Conservation (phyloP, 352 stramenopile genomes). For the Globisporangium canariense region DNA sequence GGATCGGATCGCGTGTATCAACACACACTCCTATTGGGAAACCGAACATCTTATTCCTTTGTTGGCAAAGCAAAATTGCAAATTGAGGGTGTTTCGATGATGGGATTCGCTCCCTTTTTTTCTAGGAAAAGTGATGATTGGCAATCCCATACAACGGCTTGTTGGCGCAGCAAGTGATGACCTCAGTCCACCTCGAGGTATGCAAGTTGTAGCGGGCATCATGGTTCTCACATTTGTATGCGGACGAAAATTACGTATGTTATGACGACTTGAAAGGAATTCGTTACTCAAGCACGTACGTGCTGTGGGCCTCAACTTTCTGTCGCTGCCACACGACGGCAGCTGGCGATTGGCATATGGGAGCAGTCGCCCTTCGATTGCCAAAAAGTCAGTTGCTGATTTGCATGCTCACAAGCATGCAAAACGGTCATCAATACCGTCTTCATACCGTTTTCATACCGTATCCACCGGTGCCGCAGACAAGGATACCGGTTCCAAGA, state of each 20-base stretch:
- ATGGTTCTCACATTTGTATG: no score
- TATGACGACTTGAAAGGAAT: no score
- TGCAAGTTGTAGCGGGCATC: no score
- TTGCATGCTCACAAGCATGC: neutral
- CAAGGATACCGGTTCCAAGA: no score
- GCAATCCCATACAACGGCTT: neutral
- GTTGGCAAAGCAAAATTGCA: neutral
- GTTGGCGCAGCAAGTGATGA: neutral
- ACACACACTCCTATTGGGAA: neutral
- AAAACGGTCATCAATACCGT: neutral
- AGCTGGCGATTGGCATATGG: no score
- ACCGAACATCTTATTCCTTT: neutral
- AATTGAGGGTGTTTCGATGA: neutral
- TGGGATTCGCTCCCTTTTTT: neutral
- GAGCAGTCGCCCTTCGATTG: neutral
- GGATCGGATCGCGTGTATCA: neutral
- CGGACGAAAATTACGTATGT: no score
- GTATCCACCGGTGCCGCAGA: no score
- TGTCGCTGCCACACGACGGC: no score
- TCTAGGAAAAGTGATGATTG: neutral
- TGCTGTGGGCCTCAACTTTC: no score
- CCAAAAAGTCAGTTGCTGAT: neutral
- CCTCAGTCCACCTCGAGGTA: neutral
- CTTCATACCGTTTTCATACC: neutral
- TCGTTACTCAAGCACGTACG: no score